phyloP scores from a whole-genome alignment of 140 eudicot genomes.

The Bidens hawaiensis region DNA sequence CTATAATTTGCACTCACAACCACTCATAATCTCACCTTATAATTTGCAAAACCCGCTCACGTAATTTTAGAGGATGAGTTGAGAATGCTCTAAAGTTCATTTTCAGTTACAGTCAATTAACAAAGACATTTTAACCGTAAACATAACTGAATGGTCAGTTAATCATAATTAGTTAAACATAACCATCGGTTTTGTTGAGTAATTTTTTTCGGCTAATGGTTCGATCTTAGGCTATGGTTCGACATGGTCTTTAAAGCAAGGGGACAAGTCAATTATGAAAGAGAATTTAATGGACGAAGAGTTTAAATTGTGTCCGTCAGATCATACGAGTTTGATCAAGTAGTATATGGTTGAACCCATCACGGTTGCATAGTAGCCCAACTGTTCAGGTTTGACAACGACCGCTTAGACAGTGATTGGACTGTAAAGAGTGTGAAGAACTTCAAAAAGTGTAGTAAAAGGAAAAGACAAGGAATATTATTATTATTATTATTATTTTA shows the following conservation, averaged over 20 bases:
- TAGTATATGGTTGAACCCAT: neutral
- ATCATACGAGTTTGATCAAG: neutral
- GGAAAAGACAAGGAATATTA: conserved; percentile 12
- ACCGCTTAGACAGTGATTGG: conserved; percentile 27
- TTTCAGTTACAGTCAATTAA: too few species aligned
- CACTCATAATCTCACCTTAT: too few species aligned
- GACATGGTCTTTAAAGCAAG: conserved; percentile 16
- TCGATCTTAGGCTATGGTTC: too few species aligned
- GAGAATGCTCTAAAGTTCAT: too few species aligned
- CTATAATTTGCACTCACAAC: too few species aligned
- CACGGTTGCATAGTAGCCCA: conserved; percentile 17
- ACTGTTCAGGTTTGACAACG: conserved; percentile 24
- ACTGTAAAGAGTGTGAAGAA: conserved; percentile 25
- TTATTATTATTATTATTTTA: neutral
- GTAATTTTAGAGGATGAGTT: too few species aligned
- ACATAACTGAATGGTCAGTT: too few species aligned
- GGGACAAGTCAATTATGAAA: conserved; percentile 21
- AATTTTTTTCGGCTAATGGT: too few species aligned
- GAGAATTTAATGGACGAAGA: neutral
- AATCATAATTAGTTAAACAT: too few species aligned
- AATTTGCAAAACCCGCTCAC: too few species aligned
- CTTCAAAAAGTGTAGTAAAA: conserved; percentile 16
- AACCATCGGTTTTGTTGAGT: too few species aligned
- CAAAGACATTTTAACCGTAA: too few species aligned
- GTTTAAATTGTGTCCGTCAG: conserved; percentile 24